Evolutionary conservation across 192 early-diverging fungal species (phyloP), one percentile per base, ranked within the genome.

Genomic region (Glomus cerebriforme): DNA sequence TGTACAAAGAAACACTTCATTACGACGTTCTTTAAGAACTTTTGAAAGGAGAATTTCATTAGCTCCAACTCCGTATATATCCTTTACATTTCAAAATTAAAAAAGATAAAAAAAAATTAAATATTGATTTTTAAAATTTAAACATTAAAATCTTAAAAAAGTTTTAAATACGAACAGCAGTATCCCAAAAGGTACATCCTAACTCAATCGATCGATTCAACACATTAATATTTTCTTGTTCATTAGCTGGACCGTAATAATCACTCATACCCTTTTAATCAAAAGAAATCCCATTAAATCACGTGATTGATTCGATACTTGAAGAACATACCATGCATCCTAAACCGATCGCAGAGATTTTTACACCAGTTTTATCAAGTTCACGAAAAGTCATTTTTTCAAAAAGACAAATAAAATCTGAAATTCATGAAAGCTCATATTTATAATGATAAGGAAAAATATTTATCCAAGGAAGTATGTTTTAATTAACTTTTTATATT

Each of bases 101-200:
- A 15, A 54, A 54, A n/a, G n/a, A 54, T 13, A 54, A 54, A 54
- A 17, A 17, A 47, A 3, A 37, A 1, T 43, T 12, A n/a, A n/a
- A n/a, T n/a, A n/a, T n/a, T n/a, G n/a, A n/a, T 12, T 39, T 39
- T 39, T 39, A 9, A 9, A 9, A 43, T 2, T 43, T 43, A 43
- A 5, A 10, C 9, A 43, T 43, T 43, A 43, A 43, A 43, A 43
- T 12, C 9, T n/a, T n/a, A n/a, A n/a, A n/a, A n/a, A n/a, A n/a
- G n/a, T n/a, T n/a, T n/a, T 43, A 43, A 2, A 54, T 54, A 19
- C 47, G 5, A 19, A 54, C 47, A 27, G 88, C 80, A 6, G 89
- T 90, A 67, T 92, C 90, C 90, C 88, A 89, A 78, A 85, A 80
- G 2, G 78, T 85, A 70, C 85, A 88, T 34, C 89, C 89, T 27